Evolutionary conservation across 2,329 filamentous ascomycete genomes (phyloP).

Genomic region (Hymenoscyphus fraxineus): DNA sequence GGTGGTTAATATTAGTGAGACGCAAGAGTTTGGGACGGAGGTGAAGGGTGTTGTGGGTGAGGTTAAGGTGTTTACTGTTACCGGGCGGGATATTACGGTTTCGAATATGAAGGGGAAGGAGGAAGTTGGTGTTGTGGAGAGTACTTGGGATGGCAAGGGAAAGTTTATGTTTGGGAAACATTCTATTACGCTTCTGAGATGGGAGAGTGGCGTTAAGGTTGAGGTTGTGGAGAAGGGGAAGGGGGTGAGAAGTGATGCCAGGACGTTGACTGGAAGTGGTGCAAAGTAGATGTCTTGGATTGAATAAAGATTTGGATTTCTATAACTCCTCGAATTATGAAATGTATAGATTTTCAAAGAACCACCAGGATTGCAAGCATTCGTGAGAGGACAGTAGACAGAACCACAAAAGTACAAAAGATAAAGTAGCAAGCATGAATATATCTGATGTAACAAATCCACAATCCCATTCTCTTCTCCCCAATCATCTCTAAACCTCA

Average conservation of each 20-base stretch:
- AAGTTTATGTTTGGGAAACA: constrained; percentile 64
- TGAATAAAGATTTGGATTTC: neutral
- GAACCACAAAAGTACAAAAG: too few species aligned
- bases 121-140: constrained; percentile 58
- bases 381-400: too few species aligned
- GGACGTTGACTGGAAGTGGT: constrained; percentile 29
- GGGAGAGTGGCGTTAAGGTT: constrained; percentile 36
- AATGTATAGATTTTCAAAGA: neutral
- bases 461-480: too few species aligned
- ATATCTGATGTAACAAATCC: too few species aligned
- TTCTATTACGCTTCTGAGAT: constrained; percentile 64
- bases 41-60: constrained; percentile 53
- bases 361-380: too few species aligned
- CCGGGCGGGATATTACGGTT: constrained; percentile 51
- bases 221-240: constrained; percentile 25
- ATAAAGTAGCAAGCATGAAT: too few species aligned
- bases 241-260: constrained; percentile 25
- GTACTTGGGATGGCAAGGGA: constrained; percentile 60
- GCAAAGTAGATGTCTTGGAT: neutral
- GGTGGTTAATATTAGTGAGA: constrained; percentile 69
- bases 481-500: too few species aligned
- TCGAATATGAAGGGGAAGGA: constrained; percentile 61
- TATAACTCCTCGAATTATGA: neutral
- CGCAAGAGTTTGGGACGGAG: constrained; percentile 54
- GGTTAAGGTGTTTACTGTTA: constrained; percentile 61